phyloP scores from a whole-genome alignment of 768 basidiomycete species.

The Trametes coccinea region DNA sequence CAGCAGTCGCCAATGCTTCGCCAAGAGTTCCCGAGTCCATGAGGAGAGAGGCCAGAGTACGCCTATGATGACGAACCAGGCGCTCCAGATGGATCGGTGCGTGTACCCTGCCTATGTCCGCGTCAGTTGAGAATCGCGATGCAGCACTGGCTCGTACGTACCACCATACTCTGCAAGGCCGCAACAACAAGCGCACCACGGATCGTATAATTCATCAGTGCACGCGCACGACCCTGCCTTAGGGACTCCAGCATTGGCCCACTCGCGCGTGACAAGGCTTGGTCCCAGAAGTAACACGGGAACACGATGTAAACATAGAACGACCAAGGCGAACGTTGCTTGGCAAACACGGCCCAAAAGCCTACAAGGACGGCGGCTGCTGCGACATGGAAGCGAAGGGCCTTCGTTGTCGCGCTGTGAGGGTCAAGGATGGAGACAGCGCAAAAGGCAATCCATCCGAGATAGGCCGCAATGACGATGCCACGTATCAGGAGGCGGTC shows the following conservation, averaged over 20 bases:
- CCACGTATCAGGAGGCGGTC: slow-evolving; percentile 70
- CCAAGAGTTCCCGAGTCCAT: slow-evolving; percentile 44
- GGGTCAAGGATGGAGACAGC: slow-evolving; percentile 58
- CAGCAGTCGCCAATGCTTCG: slow-evolving; percentile 31
- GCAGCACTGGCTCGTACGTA: slow-evolving; percentile 37
- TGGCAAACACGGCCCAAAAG: slow-evolving; percentile 52
- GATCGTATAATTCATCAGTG: slow-evolving; percentile 22
- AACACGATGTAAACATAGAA: slow-evolving; percentile 78
- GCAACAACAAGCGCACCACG: slow-evolving; percentile 38
- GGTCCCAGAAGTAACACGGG: slow-evolving; percentile 77
- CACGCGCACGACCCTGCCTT: background rate
- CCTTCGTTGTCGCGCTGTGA: no score
- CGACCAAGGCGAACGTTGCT: slow-evolving; percentile 68
- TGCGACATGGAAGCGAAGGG: slow-evolving; percentile 22
- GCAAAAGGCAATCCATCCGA: slow-evolving; percentile 75
- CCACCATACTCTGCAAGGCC: slow-evolving; percentile 71
- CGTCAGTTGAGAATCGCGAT: background rate
- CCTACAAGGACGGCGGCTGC: slow-evolving; percentile 33
- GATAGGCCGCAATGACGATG: slow-evolving; percentile 72
- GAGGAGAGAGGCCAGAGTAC: slow-evolving; percentile 60
- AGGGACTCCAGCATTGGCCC: slow-evolving; percentile 7
- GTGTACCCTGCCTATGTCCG: slow-evolving; percentile 62
- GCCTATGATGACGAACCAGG: slow-evolving; percentile 62
- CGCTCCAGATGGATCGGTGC: slow-evolving; percentile 68
- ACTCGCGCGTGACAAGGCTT: slow-evolving; percentile 34